phyloP scores from a whole-genome alignment of 2,329 filamentous ascomycete species.

The Penicillium sp. region DNA sequence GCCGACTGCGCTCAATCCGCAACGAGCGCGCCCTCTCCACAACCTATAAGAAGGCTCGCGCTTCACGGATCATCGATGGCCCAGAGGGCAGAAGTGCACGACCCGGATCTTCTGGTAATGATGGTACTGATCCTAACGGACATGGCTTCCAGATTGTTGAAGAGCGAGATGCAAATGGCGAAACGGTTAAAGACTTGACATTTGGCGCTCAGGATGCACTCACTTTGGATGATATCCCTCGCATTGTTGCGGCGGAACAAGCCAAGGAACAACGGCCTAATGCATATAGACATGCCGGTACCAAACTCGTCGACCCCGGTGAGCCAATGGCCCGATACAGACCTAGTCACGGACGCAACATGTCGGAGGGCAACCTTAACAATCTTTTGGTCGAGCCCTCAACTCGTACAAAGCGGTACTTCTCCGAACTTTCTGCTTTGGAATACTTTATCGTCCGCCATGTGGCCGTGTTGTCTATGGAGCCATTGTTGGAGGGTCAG shows the following conservation, averaged over 20 bases:
- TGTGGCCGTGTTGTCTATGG: slow-evolving; percentile 91
- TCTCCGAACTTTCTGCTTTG: slow-evolving; percentile 90
- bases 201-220: slow-evolving; percentile 90
- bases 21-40: slow-evolving; percentile 94
- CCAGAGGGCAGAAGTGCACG: slow-evolving; percentile 70
- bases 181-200: slow-evolving; percentile 75
- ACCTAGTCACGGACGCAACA: slow-evolving; percentile 70
- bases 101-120: slow-evolving; percentile 72
- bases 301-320: slow-evolving; percentile 65
- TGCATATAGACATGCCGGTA: slow-evolving; percentile 74
- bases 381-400: slow-evolving; percentile 55
- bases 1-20: slow-evolving; percentile 85
- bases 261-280: slow-evolving; percentile 86
- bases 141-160: slow-evolving; percentile 78
- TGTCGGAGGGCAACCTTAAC: slow-evolving; percentile 60
- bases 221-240: slow-evolving; percentile 92
- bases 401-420: slow-evolving; percentile 75
- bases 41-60: slow-evolving; percentile 86
- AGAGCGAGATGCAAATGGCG: slow-evolving; percentile 71
- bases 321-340: slow-evolving; percentile 69
- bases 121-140: slow-evolving; percentile 56
- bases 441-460: slow-evolving; percentile 98
- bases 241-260: slow-evolving; percentile 94
- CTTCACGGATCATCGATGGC: slow-evolving; percentile 90
- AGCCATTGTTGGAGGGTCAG: slow-evolving; percentile 84